phyloP scores from a whole-genome alignment of 805 yeast genomes.

The Lipomyces yamadae region DNA sequence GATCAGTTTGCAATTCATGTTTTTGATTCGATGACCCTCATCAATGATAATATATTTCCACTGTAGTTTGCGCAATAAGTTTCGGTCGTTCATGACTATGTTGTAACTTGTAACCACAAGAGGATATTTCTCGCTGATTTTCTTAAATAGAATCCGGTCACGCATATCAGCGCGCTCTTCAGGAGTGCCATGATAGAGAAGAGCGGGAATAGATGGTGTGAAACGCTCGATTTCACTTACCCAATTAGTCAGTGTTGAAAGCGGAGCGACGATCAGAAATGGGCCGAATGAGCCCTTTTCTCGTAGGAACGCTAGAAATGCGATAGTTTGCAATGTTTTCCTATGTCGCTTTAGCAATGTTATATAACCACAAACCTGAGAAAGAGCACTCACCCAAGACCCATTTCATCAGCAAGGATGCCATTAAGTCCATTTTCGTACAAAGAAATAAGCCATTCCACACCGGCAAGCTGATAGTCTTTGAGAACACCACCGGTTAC shows the following conservation, averaged over 20 bases:
- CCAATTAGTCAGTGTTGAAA: slow-evolving; percentile 90
- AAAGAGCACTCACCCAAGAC: slow-evolving; percentile 61
- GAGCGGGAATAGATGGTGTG: slow-evolving; percentile 69
- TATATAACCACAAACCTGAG: not conserved
- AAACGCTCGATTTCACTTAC: slow-evolving; percentile 68
- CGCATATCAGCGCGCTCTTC: slow-evolving; percentile 57
- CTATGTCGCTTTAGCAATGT: slow-evolving; percentile 12
- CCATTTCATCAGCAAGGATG: slow-evolving; percentile 97
- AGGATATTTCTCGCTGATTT: slow-evolving; percentile 44
- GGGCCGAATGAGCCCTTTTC: slow-evolving; percentile 83
- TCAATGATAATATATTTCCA: slow-evolving; percentile 92
- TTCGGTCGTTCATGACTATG: slow-evolving; percentile 67
- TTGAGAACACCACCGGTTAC: slow-evolving; percentile 67
- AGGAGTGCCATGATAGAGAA: slow-evolving; percentile 70
- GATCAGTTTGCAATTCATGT: slow-evolving; percentile 76
- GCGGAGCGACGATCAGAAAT: slow-evolving; percentile 76
- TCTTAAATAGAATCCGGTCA: slow-evolving; percentile 39
- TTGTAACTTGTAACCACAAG: slow-evolving; percentile 85
- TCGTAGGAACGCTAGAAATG: slow-evolving; percentile 72
- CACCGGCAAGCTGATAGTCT: slow-evolving; percentile 85
- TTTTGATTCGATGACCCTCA: slow-evolving; percentile 93
- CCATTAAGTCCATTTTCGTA: slow-evolving; percentile 96
- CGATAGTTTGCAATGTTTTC: slow-evolving; percentile 86
- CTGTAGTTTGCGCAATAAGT: slow-evolving; percentile 54
- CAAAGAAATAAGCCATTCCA: slow-evolving; percentile 85